Evolutionary conservation across 2,329 filamentous ascomycete species (phyloP), one percentile per base, ranked within the genome.

Genomic region (Pseudocercospora vitis): DNA sequence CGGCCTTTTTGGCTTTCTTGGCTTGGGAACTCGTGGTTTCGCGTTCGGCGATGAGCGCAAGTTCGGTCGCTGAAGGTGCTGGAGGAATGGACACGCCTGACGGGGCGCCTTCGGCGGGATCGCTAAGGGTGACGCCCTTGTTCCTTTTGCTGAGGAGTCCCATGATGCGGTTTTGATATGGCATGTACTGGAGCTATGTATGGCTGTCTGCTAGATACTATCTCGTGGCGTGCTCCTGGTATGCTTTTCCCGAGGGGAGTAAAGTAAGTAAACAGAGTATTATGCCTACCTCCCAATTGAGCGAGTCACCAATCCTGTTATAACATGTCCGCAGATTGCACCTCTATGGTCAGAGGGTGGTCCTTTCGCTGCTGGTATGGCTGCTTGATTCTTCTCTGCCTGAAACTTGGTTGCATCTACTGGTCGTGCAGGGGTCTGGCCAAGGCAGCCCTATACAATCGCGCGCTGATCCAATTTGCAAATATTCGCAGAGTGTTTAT

Each of bases 11-110:
- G 6, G 57, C 57, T 33, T 50, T 49, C 8, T 40, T 37, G 28
- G 53, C 50, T 4, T 52, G 54, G 0, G 33, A 29, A 12, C 47
- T 45, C 2, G 54, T 55, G 8, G 53, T 57, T 21, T 59, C 57
- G 33, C 54, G 51, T 40, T 57, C 51, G 24, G 51, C 46, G 12
- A 49, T 53, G n/a, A 57, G 47, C 4, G 45, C 49, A 8, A 59
- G 49, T 21, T 57, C 50, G 9, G 57, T 55, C 9, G 54, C 40
- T 39, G 57, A 57, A 11, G 57, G 57, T 7, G 57, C 57, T 21
- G 39, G 49, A 26, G 54, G 54, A 7, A 59, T 23, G 18, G 53
- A 40, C 7, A 26, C 33, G 23, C 35, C 47, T 31, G 45, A n/a
- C 31, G 53, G 48, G 24, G 23, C 45, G 6, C 46, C 48, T 29